phyloP scores from a whole-genome alignment of 1,139 yeast genomes.

The Suhomyces bribrorum region DNA sequence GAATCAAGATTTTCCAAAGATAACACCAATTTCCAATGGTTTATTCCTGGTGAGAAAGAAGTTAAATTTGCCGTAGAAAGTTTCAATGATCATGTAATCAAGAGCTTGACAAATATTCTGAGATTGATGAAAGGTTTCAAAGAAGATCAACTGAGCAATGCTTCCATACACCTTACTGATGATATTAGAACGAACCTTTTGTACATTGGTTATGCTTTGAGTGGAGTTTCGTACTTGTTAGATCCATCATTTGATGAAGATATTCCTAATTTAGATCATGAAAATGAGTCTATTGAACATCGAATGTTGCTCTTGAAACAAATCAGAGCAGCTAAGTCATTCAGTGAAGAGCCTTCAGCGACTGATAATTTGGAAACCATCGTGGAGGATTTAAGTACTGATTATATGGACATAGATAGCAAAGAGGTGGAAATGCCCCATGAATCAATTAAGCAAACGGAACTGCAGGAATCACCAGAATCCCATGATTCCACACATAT shows the following conservation, averaged over 20 bases:
- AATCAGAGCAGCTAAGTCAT: slow-evolving; percentile 28
- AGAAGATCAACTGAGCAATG: slow-evolving; percentile 20
- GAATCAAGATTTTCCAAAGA: slow-evolving; percentile 40
- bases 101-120: slow-evolving; percentile 46
- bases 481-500: background rate
- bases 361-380: slow-evolving; percentile 41
- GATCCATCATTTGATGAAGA: slow-evolving; percentile 65
- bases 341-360: slow-evolving; percentile 24
- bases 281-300: slow-evolving; percentile 37
- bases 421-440: slow-evolving; percentile 4
- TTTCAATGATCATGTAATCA: slow-evolving; percentile 53
- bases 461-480: no score
- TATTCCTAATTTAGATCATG: slow-evolving; percentile 40
- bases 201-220: slow-evolving; percentile 58
- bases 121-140: slow-evolving; percentile 33
- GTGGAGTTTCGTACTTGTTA: slow-evolving; percentile 75
- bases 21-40: slow-evolving; percentile 70
- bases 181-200: slow-evolving; percentile 57
- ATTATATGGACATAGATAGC: slow-evolving; percentile 19
- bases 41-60: slow-evolving; percentile 59
- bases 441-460: background rate
- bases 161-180: slow-evolving; percentile 39
- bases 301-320: slow-evolving; percentile 36
- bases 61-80: slow-evolving; percentile 62
- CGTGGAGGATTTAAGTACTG: slow-evolving; percentile 38